A percentile compares a stretch with the other conserved stretches of the same genome.
phyloP scores from a whole-genome alignment of 257 asterid genomes.

The Misopates orontium region DNA sequence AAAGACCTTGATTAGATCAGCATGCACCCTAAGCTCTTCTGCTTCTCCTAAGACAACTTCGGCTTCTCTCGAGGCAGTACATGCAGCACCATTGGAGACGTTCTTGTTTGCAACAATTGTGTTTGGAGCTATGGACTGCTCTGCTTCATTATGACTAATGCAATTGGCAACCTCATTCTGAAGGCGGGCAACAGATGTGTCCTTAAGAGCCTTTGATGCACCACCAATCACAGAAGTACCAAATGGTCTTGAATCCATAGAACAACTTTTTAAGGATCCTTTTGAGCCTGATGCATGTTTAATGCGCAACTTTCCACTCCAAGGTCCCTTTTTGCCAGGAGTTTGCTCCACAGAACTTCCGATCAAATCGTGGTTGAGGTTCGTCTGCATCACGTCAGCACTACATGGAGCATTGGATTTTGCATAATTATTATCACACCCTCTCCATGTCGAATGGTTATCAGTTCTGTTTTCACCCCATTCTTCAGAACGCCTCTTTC shows the following conservation, averaged over 20 bases:
- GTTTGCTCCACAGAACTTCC: constrained; percentile 32
- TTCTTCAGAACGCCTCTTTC: constrained; percentile 43
- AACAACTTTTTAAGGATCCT: constrained; percentile 39
- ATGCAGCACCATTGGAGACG: constrained; percentile 38
- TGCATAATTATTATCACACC: constrained; percentile 28
- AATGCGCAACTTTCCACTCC: constrained; percentile 43
- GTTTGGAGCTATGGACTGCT: constrained; percentile 33
- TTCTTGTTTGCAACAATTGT: constrained; percentile 44
- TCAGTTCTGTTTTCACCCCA: constrained; percentile 37
- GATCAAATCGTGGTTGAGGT: constrained; percentile 32
- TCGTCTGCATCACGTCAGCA: constrained; percentile 28
- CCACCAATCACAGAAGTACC: constrained; percentile 44
- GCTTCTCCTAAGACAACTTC: constrained; percentile 72
- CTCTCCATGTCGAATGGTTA: constrained; percentile 36
- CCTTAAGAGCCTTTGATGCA: constrained; percentile 44
- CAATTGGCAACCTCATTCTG: constrained; percentile 35
- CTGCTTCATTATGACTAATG: constrained; percentile 36
- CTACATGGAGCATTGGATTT: constrained; percentile 33
- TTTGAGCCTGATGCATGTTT: constrained; percentile 36
- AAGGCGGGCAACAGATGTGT: constrained; percentile 31
- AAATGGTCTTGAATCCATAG: constrained; percentile 34
- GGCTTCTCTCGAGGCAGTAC: constrained; percentile 58
- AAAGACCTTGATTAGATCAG: constrained; percentile 77
- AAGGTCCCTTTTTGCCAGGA: constrained; percentile 33
- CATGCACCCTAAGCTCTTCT: constrained; percentile 65